Evolutionary conservation across 805 yeast species (phyloP), one percentile per base, ranked within the genome.

Genomic region (Yarrowia divulgata): DNA sequence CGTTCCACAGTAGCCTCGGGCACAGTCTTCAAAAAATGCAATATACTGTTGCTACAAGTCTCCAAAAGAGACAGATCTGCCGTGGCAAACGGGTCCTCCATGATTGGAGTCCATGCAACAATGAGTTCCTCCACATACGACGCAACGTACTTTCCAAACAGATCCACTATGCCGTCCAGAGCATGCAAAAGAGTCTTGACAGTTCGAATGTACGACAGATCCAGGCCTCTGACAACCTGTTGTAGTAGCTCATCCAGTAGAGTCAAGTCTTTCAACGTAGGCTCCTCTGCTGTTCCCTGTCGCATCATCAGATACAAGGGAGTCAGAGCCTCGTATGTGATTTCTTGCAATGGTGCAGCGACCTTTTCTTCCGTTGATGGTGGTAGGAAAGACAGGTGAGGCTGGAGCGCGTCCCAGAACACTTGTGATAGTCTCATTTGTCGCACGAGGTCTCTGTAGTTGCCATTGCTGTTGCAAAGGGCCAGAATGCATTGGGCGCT

Each of bases 341-440:
- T 13, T 45, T 60, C 13, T n/a, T 43, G 50, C 32, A 60, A 8
- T 3, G 66, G 66, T 9, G 13, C 66, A 18, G 66, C 50, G 16
- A 60, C 40, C 6, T 12, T 12, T 42, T 60, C 66, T 43, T 60
- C 66, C 0, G 69, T 66, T 14, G 62, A 64, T 0, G 81, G 81
- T 0, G 81, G 81, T 10, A 79, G 70, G 34, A 73, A 79, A 35
- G 72, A 45, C 18, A 78, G 50, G 16, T 74, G 69, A 4, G 79
- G 77, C 19, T 60, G 69, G 4, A 78, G 69, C 0, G 76, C 72
- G 5, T 72, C 73, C 73, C 75, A 73, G 45, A 79, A 74, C 3
- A 78, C 73, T 1, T 73, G 73, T 16, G 54, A 54, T 8, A 79
- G 74, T 8, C 81, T 80, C 66, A 60, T 60, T 34, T 60, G 66